Evolutionary conservation across 441 rosid genomes (phyloP).

Genomic region (Gossypium lobatum): DNA sequence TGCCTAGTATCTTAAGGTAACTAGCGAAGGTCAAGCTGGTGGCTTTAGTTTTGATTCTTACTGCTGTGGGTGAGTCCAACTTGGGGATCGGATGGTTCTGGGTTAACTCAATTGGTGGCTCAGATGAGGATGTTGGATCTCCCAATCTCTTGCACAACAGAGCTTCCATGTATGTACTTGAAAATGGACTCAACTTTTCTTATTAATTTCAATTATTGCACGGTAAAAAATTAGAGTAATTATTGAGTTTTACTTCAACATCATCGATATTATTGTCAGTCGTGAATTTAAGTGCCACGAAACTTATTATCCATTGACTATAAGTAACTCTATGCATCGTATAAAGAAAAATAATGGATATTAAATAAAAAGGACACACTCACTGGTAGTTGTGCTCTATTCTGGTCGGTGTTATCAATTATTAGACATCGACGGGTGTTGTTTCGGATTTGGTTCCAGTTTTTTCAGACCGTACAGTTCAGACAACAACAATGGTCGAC

Average conservation of each 20-base stretch:
- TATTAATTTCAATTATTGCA: too few species aligned
- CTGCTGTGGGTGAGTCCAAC: constrained; percentile 46
- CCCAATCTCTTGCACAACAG: constrained; percentile 63
- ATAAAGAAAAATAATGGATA: too few species aligned
- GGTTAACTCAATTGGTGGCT: constrained; percentile 41
- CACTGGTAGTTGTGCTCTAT: too few species aligned
- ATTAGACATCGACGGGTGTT: background rate
- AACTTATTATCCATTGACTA: too few species aligned
- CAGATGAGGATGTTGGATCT: constrained; percentile 52
- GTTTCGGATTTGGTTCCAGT: background rate
- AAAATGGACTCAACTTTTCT: too few species aligned
- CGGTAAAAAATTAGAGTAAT: too few species aligned
- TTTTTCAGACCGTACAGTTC: background rate
- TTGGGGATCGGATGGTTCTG: constrained; percentile 50
- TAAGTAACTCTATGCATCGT: too few species aligned
- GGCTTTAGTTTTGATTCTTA: constrained; percentile 68
- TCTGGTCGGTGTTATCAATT: background rate
- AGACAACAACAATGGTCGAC: background rate
- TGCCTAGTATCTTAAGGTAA: constrained; percentile 85
- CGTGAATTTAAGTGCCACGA: too few species aligned
- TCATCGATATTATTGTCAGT: too few species aligned
- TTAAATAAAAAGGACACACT: too few species aligned
- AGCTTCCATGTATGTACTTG: constrained; percentile 54
- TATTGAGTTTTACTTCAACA: too few species aligned
- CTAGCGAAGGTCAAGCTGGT: constrained; percentile 85